These are phyloP conservation scores for Lolium rigidum DNA, from an alignment of 176 grass and related monocot genomes.

Conservation along the genomic window DNA sequence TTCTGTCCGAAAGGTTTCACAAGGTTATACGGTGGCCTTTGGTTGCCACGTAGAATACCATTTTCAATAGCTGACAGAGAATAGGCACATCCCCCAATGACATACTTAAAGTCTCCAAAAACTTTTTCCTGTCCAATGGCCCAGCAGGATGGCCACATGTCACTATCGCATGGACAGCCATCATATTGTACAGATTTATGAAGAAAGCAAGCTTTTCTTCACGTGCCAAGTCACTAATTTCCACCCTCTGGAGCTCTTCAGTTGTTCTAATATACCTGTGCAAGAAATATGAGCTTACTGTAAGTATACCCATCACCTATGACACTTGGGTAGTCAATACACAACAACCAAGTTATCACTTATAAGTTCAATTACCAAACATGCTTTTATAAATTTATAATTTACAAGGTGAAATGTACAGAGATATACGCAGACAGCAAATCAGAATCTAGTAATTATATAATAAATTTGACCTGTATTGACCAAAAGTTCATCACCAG, in stretches of 20 bases:
- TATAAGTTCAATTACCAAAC: constrained; percentile 18
- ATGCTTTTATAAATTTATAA: constrained; percentile 29
- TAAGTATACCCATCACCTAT: constrained; percentile 22
- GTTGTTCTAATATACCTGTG: constrained; percentile 86
- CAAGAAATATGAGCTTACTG: constrained; percentile 17
- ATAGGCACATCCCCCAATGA: constrained; percentile 89
- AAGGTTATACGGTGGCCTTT: constrained; percentile 92
- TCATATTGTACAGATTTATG: constrained; percentile 98
- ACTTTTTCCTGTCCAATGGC: constrained; percentile 84
- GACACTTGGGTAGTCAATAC: background rate
- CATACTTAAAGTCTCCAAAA: constrained; percentile 97
- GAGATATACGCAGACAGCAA: constrained; percentile 4
- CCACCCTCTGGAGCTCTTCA: constrained; percentile 92
- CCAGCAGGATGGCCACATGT: constrained; percentile 69
- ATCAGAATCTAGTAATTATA: constrained; percentile 20
- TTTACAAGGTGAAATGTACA: background rate
- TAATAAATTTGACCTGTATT: constrained; percentile 15
- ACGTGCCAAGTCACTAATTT: constrained; percentile 65
- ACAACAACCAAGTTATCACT: constrained; percentile 1
- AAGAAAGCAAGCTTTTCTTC: constrained; percentile 97
- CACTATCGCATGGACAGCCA: constrained; percentile 89
- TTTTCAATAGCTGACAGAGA: constrained; percentile 94
- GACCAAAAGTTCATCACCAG: constrained; percentile 20
- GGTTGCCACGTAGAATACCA: constrained; percentile 83
- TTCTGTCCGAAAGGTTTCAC: constrained; percentile 81